Evolutionary conservation across 208 protist species (phyloP).

Genomic region (Crithidia bombi): DNA sequence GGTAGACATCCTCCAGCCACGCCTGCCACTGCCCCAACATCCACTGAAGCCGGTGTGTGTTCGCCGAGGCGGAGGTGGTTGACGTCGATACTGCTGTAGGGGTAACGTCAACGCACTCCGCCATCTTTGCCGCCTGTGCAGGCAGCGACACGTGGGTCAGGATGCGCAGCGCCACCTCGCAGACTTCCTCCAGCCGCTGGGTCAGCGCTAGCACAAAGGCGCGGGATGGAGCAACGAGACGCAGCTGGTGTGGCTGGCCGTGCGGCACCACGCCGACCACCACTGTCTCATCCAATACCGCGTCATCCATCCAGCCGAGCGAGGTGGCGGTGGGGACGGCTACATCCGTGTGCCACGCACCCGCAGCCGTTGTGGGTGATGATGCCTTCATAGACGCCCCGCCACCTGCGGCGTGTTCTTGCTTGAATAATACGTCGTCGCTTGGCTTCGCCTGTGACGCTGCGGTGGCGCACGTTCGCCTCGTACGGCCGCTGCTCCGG

Average conservation of each 20-base stretch:
- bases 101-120: not conserved
- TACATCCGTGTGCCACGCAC: not conserved
- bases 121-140: not conserved
- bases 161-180: constrained; percentile 16
- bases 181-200: constrained; percentile 34
- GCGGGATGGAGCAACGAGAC: constrained; percentile 49
- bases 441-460: no score
- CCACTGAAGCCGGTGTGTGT: no score
- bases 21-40: constrained; percentile 9
- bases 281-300: constrained; percentile 63
- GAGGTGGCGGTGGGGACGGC: not conserved
- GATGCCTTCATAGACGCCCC: no score
- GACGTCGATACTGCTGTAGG: not conserved
- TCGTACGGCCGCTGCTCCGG: no score
- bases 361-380: no score
- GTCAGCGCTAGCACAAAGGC: constrained; percentile 42
- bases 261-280: constrained; percentile 55
- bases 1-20: constrained; percentile 25
- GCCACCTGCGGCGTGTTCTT: no score
- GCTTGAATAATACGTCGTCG: no score
- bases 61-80: not conserved
- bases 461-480: not conserved
- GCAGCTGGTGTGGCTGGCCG: constrained; percentile 52
- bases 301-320: constrained; percentile 41
- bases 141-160: constrained; percentile 11